Conservation (phyloP, 192 early-diverging fungal genomes). For the Coemansia sp. region DNA sequence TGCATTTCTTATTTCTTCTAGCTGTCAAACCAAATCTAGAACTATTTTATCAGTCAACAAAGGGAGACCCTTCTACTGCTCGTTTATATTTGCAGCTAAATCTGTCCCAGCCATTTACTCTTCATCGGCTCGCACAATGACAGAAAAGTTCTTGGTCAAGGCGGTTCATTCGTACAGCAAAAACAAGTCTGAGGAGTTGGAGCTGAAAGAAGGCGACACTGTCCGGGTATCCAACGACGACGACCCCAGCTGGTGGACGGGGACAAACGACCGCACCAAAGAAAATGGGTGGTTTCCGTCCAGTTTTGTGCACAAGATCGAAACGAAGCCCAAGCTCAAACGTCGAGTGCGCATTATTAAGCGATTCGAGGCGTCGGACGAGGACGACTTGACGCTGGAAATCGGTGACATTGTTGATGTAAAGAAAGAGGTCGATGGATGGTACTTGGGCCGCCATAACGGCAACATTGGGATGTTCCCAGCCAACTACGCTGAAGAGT, state of each 20-base stretch:
- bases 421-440: slow-evolving; percentile 61
- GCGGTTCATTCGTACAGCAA: slow-evolving; percentile 43
- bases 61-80: neutral
- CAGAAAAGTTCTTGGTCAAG: slow-evolving; percentile 37
- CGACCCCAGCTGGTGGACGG: slow-evolving; percentile 45
- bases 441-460: slow-evolving; percentile 66
- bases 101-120: neutral
- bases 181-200: slow-evolving; percentile 47
- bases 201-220: slow-evolving; percentile 38
- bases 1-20: slow-evolving; percentile 14
- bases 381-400: slow-evolving; percentile 64
- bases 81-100: neutral
- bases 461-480: slow-evolving; percentile 69
- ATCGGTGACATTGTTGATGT: slow-evolving; percentile 61
- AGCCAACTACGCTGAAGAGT: slow-evolving; percentile 52
- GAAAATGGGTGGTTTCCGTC: slow-evolving; percentile 51
- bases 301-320: slow-evolving; percentile 39
- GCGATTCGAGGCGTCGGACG: slow-evolving; percentile 59
- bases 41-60: neutral
- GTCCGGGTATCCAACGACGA: slow-evolving; percentile 37
- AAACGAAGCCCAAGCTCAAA: slow-evolving; percentile 27
- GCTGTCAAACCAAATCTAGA: neutral
- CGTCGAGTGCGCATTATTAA: slow-evolving; percentile 28
- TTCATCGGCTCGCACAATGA: slow-evolving; percentile 14
- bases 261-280: slow-evolving; percentile 32